Evolutionary conservation across 1,139 yeast genomes (phyloP), one percentile per base, ranked within the genome.

Genomic region (Debaryomycetaceae sp.): DNA sequence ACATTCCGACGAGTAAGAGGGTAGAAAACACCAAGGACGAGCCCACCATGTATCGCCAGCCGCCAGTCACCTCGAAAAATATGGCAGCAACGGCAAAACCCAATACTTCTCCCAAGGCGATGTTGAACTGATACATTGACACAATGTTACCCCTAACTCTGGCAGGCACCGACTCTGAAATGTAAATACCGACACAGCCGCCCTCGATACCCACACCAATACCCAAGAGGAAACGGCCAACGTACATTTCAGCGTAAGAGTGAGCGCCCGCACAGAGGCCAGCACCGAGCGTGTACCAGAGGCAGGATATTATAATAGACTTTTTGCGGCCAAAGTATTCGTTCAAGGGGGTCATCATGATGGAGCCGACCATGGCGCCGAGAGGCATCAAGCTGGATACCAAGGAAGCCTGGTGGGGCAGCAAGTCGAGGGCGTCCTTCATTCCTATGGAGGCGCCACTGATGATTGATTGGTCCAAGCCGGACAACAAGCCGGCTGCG

Each of bases 11-110:
- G 23, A 67, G 51, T 41, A 71, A 49, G 11, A 58, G 41, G 1
- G 77, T 66, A 5, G 79, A 72, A 41, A 71, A 73, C 2, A 73
- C 59, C 27, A 73, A 52, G 3, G 78, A 69, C 10, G 77, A 68
- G 26, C 73, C 78, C 28, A 65, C 60, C 75, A 68, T 73, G 50
- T 39, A 72, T 42, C 80, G 56, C 80, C 80, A 73, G 22, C 73
- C 73, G 23, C 66, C 73, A 4, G 53, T 44, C 15, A 70, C 77
- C 15, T 55, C 60, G 34, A 58, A 70, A 47, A 68, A 75, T 21
- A 68, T 72, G 23, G 75, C 77, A 31, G 72, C 71, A 37, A 63
- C 60, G 4, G 74, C 74, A 41, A 53, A 71, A 5, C 78, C 79
- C 22, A 73, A 39, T 7, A 73, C 71, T 40, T 73, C 77, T 22